phyloP scores from a whole-genome alignment of 2,329 filamentous ascomycete species.

The Bipolaris oryzae region DNA sequence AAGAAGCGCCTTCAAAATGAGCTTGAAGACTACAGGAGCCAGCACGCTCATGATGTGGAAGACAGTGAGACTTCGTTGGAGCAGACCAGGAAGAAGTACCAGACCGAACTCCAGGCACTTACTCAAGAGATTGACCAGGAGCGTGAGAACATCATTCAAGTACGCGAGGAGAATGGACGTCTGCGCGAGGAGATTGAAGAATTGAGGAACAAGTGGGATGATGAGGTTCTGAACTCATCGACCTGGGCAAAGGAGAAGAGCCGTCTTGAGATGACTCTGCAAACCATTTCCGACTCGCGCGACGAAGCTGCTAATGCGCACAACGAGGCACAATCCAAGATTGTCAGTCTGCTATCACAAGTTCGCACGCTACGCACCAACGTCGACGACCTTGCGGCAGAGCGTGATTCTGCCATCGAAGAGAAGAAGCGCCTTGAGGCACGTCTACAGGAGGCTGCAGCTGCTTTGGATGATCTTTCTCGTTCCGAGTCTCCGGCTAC shows the following conservation, averaged over 20 bases:
- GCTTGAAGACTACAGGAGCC: slow-evolving; percentile 94
- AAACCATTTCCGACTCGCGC: slow-evolving; percentile 86
- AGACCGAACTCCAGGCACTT: slow-evolving; percentile 85
- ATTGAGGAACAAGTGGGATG: slow-evolving; percentile 94
- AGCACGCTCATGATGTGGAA: slow-evolving; percentile 93
- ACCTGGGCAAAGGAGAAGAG: slow-evolving; percentile 99
- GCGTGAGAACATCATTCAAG: slow-evolving; percentile 85
- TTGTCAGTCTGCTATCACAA: slow-evolving; percentile 87
- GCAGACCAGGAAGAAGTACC: slow-evolving; percentile 97
- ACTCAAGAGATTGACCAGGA: slow-evolving; percentile 93
- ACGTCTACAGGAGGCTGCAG: slow-evolving; percentile 83
- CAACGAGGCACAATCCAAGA: slow-evolving; percentile 92
- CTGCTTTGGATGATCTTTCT: slow-evolving; percentile 84
- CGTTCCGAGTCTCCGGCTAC: slow-evolving; percentile 85
- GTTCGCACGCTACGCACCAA: slow-evolving; percentile 82
- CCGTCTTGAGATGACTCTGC: slow-evolving; percentile 84
- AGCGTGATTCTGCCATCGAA: slow-evolving; percentile 81
- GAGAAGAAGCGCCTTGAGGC: slow-evolving; percentile 91
- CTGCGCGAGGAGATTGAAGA: slow-evolving; percentile 96
- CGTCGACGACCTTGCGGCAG: slow-evolving; percentile 82
- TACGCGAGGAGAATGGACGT: slow-evolving; percentile 81
- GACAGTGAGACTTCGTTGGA: slow-evolving; percentile 96
- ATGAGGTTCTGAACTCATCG: slow-evolving; percentile 95
- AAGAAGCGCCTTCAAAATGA: slow-evolving; percentile 97
- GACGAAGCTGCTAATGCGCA: slow-evolving; percentile 93